Evolutionary conservation across 2,329 filamentous ascomycete genomes (phyloP).

Genomic region (Lithohypha guttulata): DNA sequence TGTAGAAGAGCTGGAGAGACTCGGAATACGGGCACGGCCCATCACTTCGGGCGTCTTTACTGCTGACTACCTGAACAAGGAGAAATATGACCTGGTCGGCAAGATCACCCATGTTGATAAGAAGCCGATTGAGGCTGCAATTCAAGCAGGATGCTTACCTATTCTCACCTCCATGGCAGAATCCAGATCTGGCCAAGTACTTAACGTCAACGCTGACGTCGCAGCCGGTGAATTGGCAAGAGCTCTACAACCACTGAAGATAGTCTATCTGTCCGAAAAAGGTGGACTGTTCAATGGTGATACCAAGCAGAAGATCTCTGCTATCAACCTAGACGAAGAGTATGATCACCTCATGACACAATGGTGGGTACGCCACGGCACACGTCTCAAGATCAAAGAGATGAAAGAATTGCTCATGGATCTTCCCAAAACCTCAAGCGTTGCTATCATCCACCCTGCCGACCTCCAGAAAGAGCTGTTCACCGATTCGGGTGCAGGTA

Average conservation of each 20-base stretch:
- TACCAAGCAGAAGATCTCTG: slow-evolving; percentile 88
- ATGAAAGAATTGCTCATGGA: slow-evolving; percentile 87
- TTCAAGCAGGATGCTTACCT: slow-evolving; percentile 81
- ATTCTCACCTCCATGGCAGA: slow-evolving; percentile 96
- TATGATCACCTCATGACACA: slow-evolving; percentile 87
- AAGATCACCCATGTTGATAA: slow-evolving; percentile 92
- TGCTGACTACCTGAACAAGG: slow-evolving; percentile 90
- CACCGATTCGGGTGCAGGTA: slow-evolving; percentile 89
- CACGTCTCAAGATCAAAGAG: slow-evolving; percentile 91
- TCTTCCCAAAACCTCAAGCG: slow-evolving; percentile 81
- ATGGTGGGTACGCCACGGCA: slow-evolving; percentile 91
- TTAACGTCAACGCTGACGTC: slow-evolving; percentile 97
- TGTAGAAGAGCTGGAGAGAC: slow-evolving; percentile 76
- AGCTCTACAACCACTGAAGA: slow-evolving; percentile 84
- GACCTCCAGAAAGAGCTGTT: slow-evolving; percentile 95
- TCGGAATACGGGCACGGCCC: slow-evolving; percentile 79
- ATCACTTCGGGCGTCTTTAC: slow-evolving; percentile 83
- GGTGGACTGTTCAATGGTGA: slow-evolving; percentile 90
- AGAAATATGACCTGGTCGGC: slow-evolving; percentile 90
- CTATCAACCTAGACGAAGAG: slow-evolving; percentile 95
- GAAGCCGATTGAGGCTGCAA: slow-evolving; percentile 78
- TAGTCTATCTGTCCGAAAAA: slow-evolving; percentile 97
- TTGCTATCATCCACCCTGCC: slow-evolving; percentile 93
- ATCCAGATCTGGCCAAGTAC: slow-evolving; percentile 75
- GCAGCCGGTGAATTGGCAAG: slow-evolving; percentile 87